These are phyloP conservation scores for Salix purpurea DNA, from an alignment of 345 rosid genomes.

Conservation along the genomic window DNA sequence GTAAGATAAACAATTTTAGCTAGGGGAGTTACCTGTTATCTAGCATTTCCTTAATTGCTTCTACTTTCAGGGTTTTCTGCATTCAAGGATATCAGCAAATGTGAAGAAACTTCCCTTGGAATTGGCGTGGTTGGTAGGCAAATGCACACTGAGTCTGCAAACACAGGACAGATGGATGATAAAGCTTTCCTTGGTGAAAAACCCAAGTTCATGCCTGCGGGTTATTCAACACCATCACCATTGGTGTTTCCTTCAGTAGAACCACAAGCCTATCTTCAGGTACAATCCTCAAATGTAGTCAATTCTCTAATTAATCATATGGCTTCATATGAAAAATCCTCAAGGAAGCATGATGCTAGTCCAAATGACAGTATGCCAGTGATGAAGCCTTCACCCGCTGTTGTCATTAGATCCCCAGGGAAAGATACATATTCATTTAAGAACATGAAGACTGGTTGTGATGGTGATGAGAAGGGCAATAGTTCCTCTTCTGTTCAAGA, in stretches of 20 bases:
- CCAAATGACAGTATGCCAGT: slow-evolving; percentile 6
- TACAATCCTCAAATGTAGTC: slow-evolving; percentile 26
- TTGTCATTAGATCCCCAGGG: slow-evolving; percentile 22
- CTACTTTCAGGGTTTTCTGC: slow-evolving; percentile 40
- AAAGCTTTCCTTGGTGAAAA: slow-evolving; percentile 33
- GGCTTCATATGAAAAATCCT: slow-evolving; percentile 25
- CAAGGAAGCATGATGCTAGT: slow-evolving; percentile 17
- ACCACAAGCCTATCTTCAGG: slow-evolving; percentile 29
- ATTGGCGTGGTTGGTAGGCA: slow-evolving; percentile 27
- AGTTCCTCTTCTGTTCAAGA: slow-evolving; percentile 26
- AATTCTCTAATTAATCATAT: slow-evolving; percentile 29
- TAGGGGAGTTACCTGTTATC: not conserved
- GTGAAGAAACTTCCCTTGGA: slow-evolving; percentile 29
- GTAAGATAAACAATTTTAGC: not conserved
- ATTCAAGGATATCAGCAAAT: slow-evolving; percentile 23
- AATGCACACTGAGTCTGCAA: slow-evolving; percentile 28
- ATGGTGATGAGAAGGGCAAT: slow-evolving; percentile 15
- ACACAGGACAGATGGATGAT: slow-evolving; percentile 20
- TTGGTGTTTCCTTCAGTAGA: slow-evolving; percentile 32
- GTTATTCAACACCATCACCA: slow-evolving; percentile 28
- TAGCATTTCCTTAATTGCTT: not conserved
- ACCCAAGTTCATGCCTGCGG: slow-evolving; percentile 25
- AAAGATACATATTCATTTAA: slow-evolving; percentile 6
- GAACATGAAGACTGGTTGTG: slow-evolving; percentile 6
- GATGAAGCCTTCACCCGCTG: slow-evolving; percentile 23